Evolutionary conservation across 805 yeast species (phyloP).

Genomic region (Priceomyces castillae): DNA sequence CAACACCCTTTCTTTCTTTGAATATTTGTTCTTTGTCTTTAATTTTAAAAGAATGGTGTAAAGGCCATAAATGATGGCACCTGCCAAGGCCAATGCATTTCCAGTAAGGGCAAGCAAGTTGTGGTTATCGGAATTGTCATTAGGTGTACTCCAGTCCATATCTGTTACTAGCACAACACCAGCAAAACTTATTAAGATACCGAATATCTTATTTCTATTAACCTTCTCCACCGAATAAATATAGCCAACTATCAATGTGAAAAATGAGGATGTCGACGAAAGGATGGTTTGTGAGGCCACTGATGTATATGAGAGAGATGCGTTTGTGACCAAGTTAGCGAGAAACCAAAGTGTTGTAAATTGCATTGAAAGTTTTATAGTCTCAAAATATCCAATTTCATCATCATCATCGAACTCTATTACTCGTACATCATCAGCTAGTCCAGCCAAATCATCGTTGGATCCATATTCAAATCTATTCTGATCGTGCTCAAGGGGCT

Average conservation of each 20-base stretch:
- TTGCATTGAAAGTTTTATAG: slow-evolving; percentile 70
- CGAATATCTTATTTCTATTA: slow-evolving; percentile 60
- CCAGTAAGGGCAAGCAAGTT: slow-evolving; percentile 50
- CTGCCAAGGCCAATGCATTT: slow-evolving; percentile 72
- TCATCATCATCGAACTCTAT: slow-evolving; percentile 4
- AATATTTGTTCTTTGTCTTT: slow-evolving; percentile 45
- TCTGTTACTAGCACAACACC: slow-evolving; percentile 82
- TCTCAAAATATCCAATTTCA: slow-evolving; percentile 52
- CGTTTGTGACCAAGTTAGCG: slow-evolving; percentile 86
- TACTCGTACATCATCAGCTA: slow-evolving; percentile 10
- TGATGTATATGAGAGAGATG: slow-evolving; percentile 81
- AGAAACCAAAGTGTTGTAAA: slow-evolving; percentile 87
- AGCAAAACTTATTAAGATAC: slow-evolving; percentile 65
- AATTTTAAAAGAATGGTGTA: slow-evolving; percentile 83
- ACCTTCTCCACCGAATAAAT: slow-evolving; percentile 68
- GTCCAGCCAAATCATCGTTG: slow-evolving; percentile 15
- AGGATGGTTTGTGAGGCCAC: slow-evolving; percentile 94
- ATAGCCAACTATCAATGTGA: slow-evolving; percentile 82
- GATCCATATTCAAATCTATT: slow-evolving; percentile 24
- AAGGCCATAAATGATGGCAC: slow-evolving; percentile 88
- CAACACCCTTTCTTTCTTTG: slow-evolving; percentile 65
- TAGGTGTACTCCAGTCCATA: slow-evolving; percentile 48
- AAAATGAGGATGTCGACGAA: slow-evolving; percentile 89
- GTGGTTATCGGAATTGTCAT: slow-evolving; percentile 19
- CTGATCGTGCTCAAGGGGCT: slow-evolving; percentile 17